These are phyloP conservation scores for Suillus subaureus DNA, from an alignment of 768 basidiomycete genomes.

Conservation along the genomic window DNA sequence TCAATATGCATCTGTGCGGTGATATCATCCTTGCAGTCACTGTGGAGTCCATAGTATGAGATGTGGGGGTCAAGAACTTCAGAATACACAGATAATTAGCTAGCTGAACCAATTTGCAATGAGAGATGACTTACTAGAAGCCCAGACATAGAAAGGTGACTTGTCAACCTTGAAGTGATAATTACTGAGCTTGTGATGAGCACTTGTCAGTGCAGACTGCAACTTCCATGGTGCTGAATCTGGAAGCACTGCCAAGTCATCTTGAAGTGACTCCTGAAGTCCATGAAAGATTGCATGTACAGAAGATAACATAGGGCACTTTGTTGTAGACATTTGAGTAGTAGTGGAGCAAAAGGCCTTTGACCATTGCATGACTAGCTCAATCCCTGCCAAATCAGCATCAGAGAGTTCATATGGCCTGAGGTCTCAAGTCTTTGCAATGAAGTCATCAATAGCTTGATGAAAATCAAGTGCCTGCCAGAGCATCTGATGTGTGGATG, in stretches of 20 bases:
- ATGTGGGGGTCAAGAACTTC: not conserved
- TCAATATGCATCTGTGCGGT: not conserved
- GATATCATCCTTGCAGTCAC: not conserved
- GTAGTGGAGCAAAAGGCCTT: not conserved
- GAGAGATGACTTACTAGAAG: not conserved
- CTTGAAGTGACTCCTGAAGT: not conserved
- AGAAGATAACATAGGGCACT: not conserved
- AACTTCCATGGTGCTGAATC: not conserved
- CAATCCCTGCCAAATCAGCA: not conserved
- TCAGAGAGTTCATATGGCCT: not conserved
- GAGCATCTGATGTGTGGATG: constrained; percentile 42
- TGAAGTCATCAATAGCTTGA: not conserved
- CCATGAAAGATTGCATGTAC: not conserved
- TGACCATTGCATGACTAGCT: not conserved
- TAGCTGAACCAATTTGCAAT: not conserved
- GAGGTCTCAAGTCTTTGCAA: not conserved
- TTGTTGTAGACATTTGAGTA: not conserved
- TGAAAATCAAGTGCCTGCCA: not conserved
- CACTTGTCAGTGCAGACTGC: not conserved
- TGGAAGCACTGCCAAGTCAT: not conserved
- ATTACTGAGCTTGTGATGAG: not conserved
- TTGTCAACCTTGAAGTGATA: not conserved
- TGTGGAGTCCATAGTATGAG: not conserved
- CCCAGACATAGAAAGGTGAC: not conserved
- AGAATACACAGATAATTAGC: not conserved